Conservation (phyloP, 225 moss, liverwort and hornwort species). For the Bryoerythrophyllum caledonicum region DNA sequence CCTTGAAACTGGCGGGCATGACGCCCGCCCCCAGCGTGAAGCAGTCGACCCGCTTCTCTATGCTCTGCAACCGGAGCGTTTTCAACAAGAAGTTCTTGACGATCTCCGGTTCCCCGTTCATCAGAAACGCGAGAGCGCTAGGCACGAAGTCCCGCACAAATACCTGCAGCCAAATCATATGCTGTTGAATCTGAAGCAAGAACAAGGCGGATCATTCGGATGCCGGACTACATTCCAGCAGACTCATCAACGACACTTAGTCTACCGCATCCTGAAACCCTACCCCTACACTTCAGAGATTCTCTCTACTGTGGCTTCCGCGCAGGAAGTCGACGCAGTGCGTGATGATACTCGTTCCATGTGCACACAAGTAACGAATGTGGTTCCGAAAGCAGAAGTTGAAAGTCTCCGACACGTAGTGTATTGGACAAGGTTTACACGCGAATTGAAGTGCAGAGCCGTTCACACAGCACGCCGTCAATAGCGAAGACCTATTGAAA, state of each 20-base stretch:
- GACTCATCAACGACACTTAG: not conserved
- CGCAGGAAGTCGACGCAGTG: not conserved
- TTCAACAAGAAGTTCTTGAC: constrained; percentile 86
- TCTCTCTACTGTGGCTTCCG: not conserved
- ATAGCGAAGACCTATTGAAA: not conserved
- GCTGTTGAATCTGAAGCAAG: not conserved
- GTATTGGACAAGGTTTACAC: not conserved
- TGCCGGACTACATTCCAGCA: not conserved
- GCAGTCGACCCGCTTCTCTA: constrained; percentile 93
- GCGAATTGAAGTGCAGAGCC: not conserved
- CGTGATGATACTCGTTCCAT: not conserved
- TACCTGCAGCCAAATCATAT: constrained; percentile 45
- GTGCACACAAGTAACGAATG: not conserved
- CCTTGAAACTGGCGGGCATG: constrained; percentile 98
- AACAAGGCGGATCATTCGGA: not conserved
- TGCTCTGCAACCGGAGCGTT: constrained; percentile 81
- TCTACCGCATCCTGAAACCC: not conserved
- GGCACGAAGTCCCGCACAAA: constrained; percentile 92
- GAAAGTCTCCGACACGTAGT: not conserved
- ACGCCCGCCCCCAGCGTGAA: constrained; percentile 96
- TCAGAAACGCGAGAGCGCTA: constrained; percentile 85
- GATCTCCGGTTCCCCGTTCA: constrained; percentile 91
- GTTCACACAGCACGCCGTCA: not conserved
- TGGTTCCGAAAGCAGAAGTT: not conserved
- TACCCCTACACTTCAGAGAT: not conserved